A percentile compares a stretch with the other conserved stretches of the same genome.
Conservation (phyloP, 1,139 yeast genomes). For the Candida tropicalis region DNA sequence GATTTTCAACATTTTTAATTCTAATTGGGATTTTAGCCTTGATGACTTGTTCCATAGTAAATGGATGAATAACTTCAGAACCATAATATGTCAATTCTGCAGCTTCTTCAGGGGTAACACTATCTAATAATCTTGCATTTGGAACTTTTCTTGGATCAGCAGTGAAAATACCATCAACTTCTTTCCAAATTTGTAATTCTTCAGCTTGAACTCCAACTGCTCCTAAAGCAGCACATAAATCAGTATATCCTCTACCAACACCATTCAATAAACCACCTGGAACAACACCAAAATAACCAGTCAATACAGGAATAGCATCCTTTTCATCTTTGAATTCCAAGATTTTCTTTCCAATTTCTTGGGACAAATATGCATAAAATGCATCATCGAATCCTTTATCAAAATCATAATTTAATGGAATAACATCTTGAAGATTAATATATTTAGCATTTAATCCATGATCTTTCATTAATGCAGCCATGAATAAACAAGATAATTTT, state of each 20-base stretch:
- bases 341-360: conserved; percentile 59
- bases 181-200: conserved; percentile 97
- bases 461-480: conserved; percentile 83
- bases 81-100: conserved; percentile 97
- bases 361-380: conserved; percentile 68
- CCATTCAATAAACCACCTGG: conserved; percentile 94
- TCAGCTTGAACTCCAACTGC: conserved; percentile 94
- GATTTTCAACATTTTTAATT: conserved; percentile 93
- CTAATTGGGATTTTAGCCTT: conserved; percentile 95
- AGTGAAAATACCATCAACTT: conserved; percentile 97
- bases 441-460: conserved; percentile 75
- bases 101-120: conserved; percentile 98
- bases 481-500: conserved; percentile 84
- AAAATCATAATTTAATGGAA: conserved; percentile 60
- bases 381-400: conserved; percentile 60
- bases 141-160: conserved; percentile 98
- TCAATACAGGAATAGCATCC: conserved; percentile 79
- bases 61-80: conserved; percentile 96
- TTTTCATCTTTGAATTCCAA: conserved; percentile 35
- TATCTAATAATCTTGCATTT: conserved; percentile 77
- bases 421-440: conserved; percentile 75
- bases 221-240: conserved; percentile 92
- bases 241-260: conserved; percentile 97
- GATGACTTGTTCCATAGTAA: conserved; percentile 98
- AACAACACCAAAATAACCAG: conserved; percentile 92